Evolutionary conservation across 2,329 filamentous ascomycete genomes (phyloP).

Genomic region (Aspergillus amoenus): DNA sequence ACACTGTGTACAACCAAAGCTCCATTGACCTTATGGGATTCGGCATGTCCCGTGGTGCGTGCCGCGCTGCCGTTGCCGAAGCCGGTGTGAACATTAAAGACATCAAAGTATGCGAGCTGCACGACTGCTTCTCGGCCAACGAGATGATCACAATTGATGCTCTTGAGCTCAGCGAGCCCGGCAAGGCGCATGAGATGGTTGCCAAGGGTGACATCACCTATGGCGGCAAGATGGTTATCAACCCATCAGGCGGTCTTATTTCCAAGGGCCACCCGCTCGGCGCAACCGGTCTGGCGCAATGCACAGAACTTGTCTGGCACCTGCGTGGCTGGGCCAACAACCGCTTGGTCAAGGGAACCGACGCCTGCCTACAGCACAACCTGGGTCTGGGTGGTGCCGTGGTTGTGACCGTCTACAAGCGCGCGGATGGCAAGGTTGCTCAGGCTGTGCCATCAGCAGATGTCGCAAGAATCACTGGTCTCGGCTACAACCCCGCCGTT

Average conservation of each 20-base stretch:
- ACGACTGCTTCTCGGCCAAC: slow-evolving; percentile 96
- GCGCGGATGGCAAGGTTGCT: slow-evolving; percentile 71
- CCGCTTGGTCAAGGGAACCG: slow-evolving; percentile 67
- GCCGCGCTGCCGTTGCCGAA: slow-evolving; percentile 68
- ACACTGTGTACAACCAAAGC: slow-evolving; percentile 73
- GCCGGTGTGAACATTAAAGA: slow-evolving; percentile 64
- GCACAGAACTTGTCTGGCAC: slow-evolving; percentile 93
- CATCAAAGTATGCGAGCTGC: slow-evolving; percentile 83
- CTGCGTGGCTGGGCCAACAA: slow-evolving; percentile 96
- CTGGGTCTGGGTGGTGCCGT: slow-evolving; percentile 87
- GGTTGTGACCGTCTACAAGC: slow-evolving; percentile 84
- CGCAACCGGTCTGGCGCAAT: slow-evolving; percentile 92
- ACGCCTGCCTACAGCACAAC: slow-evolving; percentile 83
- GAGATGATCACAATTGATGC: slow-evolving; percentile 90
- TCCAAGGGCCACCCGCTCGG: slow-evolving; percentile 95
- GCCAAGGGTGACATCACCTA: slow-evolving; percentile 87
- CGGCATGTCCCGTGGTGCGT: slow-evolving; percentile 76
- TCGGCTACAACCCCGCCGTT: slow-evolving; percentile 91
- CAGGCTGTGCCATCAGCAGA: slow-evolving; percentile 60
- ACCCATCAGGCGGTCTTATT: slow-evolving; percentile 91
- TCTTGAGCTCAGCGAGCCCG: slow-evolving; percentile 72
- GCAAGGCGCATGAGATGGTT: slow-evolving; percentile 90
- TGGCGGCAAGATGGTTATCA: slow-evolving; percentile 77
- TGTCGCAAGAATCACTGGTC: slow-evolving; percentile 64
- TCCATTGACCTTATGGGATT: slow-evolving; percentile 88